A percentile compares a stretch with the other conserved stretches of the same genome.
Conservation (phyloP, 2,329 filamentous ascomycete genomes). For the Epichloe typhina region DNA sequence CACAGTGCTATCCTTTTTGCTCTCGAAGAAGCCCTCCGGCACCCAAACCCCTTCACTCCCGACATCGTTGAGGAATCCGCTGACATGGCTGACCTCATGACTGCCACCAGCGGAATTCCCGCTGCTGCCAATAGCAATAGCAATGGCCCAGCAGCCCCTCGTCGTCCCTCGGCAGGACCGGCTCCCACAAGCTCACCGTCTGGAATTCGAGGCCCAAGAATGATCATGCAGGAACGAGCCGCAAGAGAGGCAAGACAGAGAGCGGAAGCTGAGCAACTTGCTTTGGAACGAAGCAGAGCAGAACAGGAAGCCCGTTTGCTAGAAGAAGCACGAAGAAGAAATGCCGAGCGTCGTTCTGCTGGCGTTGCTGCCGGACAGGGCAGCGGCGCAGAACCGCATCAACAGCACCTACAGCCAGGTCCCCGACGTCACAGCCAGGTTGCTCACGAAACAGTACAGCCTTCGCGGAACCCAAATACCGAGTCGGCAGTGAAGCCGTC, state of each 20-base stretch:
- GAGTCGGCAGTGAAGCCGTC: conserved; percentile 7
- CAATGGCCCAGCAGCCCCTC: conserved; percentile 32
- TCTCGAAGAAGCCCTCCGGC: conserved; percentile 78
- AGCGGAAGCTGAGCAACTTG: conserved; percentile 49
- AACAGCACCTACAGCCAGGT: conserved; percentile 14
- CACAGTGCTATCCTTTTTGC: conserved; percentile 91
- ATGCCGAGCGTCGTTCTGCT: conserved; percentile 48
- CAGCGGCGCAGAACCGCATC: conserved; percentile 17
- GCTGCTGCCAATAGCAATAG: conserved; percentile 34
- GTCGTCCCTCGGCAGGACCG: conserved; percentile 33
- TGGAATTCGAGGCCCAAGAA: conserved; percentile 69
- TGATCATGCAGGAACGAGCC: conserved; percentile 80
- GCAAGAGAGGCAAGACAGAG: conserved; percentile 61
- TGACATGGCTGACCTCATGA: conserved; percentile 72
- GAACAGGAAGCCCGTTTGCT: conserved; percentile 42
- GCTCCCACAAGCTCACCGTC: conserved; percentile 41
- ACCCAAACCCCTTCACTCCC: conserved; percentile 69
- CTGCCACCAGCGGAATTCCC: conserved; percentile 43
- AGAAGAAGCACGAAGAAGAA: conserved; percentile 42
- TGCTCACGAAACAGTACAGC: conserved; percentile 13
- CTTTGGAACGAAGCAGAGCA: conserved; percentile 40
- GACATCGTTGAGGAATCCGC: conserved; percentile 81
- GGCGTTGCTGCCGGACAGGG: conserved; percentile 28
- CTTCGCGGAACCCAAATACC: conserved; percentile 6
- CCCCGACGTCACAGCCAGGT: conserved; percentile 18